Conservation (phyloP, 805 yeast species). For the Cyberlindnera euphorbiiphila region DNA sequence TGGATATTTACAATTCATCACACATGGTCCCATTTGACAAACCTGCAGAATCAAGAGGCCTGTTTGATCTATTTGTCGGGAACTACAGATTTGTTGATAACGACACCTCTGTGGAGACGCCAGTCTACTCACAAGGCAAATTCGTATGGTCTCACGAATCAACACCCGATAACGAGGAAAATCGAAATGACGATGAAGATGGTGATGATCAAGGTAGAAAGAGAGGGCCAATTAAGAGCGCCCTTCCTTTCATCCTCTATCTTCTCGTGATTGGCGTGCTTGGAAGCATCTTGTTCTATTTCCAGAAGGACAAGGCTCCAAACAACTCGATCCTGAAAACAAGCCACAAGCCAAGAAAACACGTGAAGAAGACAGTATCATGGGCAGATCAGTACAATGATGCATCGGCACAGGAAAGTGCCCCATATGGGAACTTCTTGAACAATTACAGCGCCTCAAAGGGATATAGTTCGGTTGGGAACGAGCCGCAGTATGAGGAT, state of each 20-base stretch:
- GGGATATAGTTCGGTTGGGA: constrained; percentile 12
- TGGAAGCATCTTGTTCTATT: constrained; percentile 19
- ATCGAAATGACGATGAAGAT: constrained; percentile 2
- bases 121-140: constrained; percentile 16
- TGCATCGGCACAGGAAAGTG: constrained; percentile 13
- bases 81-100: constrained; percentile 22
- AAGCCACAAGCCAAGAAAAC: constrained; percentile 8
- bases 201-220: too few relatives aligned
- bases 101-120: constrained; percentile 24
- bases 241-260: constrained; percentile 24
- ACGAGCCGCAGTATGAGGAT: constrained; percentile 16
- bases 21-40: constrained; percentile 94
- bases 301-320: constrained; percentile 18
- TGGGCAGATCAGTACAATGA: constrained; percentile 35
- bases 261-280: constrained; percentile 18
- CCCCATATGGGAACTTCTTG: constrained; percentile 20
- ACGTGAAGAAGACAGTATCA: constrained; percentile 31
- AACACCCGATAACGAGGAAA: background rate
- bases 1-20: constrained; percentile 69
- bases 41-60: constrained; percentile 64
- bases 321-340: constrained; percentile 22
- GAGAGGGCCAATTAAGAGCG: too few relatives aligned
- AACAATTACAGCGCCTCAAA: constrained; percentile 18
- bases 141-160: constrained; percentile 10
- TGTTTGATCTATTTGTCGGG: constrained; percentile 49